Evolutionary conservation across 192 early-diverging fungal genomes (phyloP).

Genomic region (Glomus cerebriforme): DNA sequence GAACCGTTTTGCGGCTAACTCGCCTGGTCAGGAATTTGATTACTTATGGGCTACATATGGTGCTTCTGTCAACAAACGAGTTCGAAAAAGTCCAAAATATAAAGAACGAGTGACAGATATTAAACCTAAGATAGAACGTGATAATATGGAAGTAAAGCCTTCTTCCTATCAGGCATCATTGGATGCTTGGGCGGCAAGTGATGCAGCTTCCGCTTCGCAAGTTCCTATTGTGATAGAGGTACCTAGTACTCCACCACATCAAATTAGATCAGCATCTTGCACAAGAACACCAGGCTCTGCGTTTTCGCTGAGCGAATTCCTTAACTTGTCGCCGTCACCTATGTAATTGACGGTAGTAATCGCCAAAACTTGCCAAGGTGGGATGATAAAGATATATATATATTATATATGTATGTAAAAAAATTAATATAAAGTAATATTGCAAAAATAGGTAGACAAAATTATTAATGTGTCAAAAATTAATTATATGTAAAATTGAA

Average conservation of each 20-base stretch:
- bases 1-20: background rate
- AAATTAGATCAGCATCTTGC: background rate
- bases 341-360: background rate
- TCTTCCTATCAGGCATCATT: background rate
- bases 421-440: too few species aligned
- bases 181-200: background rate
- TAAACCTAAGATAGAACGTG: background rate
- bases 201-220: background rate
- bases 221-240: background rate
- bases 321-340: background rate
- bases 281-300: background rate
- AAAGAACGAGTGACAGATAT: background rate
- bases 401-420: too few species aligned
- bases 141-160: background rate
- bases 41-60: background rate
- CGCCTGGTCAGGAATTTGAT: background rate
- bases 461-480: too few species aligned
- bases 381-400: too few species aligned
- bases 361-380: too few species aligned
- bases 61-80: background rate
- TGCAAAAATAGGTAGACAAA: too few species aligned
- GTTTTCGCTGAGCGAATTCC: background rate
- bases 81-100: background rate
- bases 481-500: too few species aligned
- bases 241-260: background rate